Conservation (phyloP, 129 eudicot species). For the Centaurea solstitialis region DNA sequence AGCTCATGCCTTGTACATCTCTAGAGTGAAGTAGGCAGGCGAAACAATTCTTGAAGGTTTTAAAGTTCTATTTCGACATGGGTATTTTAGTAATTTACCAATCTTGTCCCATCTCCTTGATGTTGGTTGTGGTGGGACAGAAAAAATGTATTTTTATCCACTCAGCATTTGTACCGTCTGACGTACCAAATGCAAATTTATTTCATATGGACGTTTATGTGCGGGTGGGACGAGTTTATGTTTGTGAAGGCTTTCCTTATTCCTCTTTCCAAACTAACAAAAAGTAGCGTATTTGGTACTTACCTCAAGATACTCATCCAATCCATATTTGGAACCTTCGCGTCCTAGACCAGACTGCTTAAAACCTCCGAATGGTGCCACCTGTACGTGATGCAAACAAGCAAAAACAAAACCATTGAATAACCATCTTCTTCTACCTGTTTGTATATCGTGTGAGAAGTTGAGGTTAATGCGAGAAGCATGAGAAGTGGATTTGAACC, state of each 20-base stretch:
- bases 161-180: not conserved
- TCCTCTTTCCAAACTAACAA: not conserved
- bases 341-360: slow-evolving; percentile 97
- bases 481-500: too few relatives aligned
- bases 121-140: not conserved
- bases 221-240: not conserved
- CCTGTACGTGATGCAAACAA: slow-evolving; percentile 56
- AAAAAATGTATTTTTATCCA: not conserved
- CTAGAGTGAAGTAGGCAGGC: not conserved
- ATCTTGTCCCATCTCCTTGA: not conserved
- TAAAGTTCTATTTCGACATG: not conserved
- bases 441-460: not conserved
- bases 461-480: too few relatives aligned
- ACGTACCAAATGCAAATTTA: not conserved
- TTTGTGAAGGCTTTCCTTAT: not conserved
- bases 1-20: not conserved
- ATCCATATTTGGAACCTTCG: slow-evolving; percentile 93
- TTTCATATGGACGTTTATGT: not conserved
- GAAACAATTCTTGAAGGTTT: not conserved
- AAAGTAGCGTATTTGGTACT: slow-evolving; percentile 1
- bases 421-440: not conserved
- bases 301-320: slow-evolving; percentile 90
- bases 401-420: not conserved
- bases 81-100: not conserved
- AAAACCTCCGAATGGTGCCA: slow-evolving; percentile 96